These are phyloP conservation scores for Paramecium tetraurelia DNA, from an alignment of 73 alveolate genomes.

Conservation along the genomic window DNA sequence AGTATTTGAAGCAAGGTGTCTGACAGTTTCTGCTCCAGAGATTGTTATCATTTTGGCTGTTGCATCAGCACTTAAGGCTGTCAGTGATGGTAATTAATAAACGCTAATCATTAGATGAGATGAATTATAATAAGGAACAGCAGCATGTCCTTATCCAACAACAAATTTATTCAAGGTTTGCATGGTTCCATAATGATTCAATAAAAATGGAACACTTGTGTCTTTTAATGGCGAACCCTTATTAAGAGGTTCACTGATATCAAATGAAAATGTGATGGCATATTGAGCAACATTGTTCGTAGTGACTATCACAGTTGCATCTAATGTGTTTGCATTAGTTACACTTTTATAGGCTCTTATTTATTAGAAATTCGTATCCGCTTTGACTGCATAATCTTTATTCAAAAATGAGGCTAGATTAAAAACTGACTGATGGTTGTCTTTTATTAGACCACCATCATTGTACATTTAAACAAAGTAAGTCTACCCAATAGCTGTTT, in stretches of 20 bases:
- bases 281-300: slow-evolving; percentile 15
- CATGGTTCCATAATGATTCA: background rate
- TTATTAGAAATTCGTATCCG: background rate
- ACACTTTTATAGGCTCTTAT: background rate
- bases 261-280: background rate
- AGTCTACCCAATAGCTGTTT: background rate
- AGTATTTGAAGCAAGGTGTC: background rate
- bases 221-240: background rate
- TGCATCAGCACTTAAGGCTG: background rate
- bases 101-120: background rate
- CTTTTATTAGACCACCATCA: background rate
- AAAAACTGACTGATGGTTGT: background rate
- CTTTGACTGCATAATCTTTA: background rate
- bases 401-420: background rate
- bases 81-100: background rate
- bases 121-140: background rate
- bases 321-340: background rate
- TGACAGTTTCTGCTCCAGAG: background rate
- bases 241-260: background rate
- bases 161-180: background rate
- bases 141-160: background rate
- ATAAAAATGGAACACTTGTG: background rate
- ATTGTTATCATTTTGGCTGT: background rate
- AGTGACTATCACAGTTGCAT: background rate
- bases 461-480: background rate